These are phyloP conservation scores for Ophiocordyceps camponoti-leonardi DNA, from an alignment of 2,329 filamentous ascomycete genomes.

Conservation along the genomic window DNA sequence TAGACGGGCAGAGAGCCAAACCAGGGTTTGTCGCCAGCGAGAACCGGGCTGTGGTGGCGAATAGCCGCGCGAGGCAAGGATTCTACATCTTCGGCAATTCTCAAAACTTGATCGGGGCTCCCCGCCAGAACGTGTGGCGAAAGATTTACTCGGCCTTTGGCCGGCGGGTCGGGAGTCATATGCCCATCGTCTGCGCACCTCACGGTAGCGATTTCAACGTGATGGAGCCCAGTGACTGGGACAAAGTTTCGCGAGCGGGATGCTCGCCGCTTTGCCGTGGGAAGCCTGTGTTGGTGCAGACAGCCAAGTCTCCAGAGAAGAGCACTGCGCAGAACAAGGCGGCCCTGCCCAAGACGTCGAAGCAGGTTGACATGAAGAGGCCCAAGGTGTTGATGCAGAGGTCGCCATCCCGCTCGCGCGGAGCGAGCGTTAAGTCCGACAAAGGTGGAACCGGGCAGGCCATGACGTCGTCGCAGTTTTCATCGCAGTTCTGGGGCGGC, in stretches of 20 bases:
- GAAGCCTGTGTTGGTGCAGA: too few relatives aligned
- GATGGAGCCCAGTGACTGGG: background rate
- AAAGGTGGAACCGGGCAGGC: too few relatives aligned
- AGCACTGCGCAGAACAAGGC: background rate
- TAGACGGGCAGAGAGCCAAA: constrained; percentile 2
- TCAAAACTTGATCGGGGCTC: constrained; percentile 28
- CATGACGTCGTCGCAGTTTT: too few relatives aligned
- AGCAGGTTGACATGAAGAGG: too few relatives aligned
- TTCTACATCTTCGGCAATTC: constrained; percentile 77
- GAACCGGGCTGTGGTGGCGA: constrained; percentile 40
- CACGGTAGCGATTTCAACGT: constrained; percentile 26
- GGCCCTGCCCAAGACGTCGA: too few relatives aligned
- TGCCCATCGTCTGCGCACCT: constrained; percentile 47
- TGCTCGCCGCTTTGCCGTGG: background rate
- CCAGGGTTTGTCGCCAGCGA: constrained; percentile 59
- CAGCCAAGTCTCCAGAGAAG: background rate
- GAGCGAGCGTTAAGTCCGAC: too few relatives aligned
- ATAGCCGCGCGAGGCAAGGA: constrained; percentile 55
- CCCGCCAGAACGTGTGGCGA: constrained; percentile 24
- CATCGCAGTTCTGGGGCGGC: too few relatives aligned
- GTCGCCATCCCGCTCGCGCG: too few relatives aligned
- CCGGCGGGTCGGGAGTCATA: constrained; percentile 12
- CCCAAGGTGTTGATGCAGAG: too few relatives aligned
- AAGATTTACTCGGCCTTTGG: constrained; percentile 22
- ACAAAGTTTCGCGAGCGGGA: background rate